These are phyloP conservation scores for Galium porrigens DNA, from an alignment of 305 asterid species.

Conservation along the genomic window DNA sequence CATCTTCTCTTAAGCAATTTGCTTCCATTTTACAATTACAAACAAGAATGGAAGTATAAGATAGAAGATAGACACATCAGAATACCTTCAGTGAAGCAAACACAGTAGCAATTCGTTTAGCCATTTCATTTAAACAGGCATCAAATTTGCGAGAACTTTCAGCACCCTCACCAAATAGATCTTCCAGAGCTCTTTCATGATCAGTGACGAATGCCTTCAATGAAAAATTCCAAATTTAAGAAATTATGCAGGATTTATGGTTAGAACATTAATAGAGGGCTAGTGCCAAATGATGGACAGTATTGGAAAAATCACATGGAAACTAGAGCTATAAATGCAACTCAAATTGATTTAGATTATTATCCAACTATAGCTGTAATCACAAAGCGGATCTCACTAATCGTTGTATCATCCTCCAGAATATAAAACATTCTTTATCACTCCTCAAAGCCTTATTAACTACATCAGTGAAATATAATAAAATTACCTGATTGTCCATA, in stretches of 20 bases:
- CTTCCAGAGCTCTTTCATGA: slow-evolving; percentile 82
- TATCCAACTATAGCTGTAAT: neutral
- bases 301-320: neutral
- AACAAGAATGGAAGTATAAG: neutral
- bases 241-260: slow-evolving; percentile 3
- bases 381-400: neutral
- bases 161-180: slow-evolving; percentile 61
- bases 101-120: slow-evolving; percentile 69
- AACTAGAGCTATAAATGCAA: neutral
- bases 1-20: neutral
- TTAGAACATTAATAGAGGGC: neutral
- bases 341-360: neutral
- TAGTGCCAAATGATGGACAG: neutral
- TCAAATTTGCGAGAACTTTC: slow-evolving; percentile 45
- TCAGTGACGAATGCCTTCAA: slow-evolving; percentile 78
- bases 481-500: slow-evolving; percentile 72
- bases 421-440: neutral
- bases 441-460: neutral
- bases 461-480: slow-evolving; percentile 14
- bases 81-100: slow-evolving; percentile 93
- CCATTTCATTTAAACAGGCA: slow-evolving; percentile 60
- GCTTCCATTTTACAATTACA: neutral
- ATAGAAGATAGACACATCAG: neutral
- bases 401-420: neutral
- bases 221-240: slow-evolving; percentile 11